Base-by-base conservation (phyloP, 1,284 basidiomycete species). In the Xerocomus minutiporus region DNA sequence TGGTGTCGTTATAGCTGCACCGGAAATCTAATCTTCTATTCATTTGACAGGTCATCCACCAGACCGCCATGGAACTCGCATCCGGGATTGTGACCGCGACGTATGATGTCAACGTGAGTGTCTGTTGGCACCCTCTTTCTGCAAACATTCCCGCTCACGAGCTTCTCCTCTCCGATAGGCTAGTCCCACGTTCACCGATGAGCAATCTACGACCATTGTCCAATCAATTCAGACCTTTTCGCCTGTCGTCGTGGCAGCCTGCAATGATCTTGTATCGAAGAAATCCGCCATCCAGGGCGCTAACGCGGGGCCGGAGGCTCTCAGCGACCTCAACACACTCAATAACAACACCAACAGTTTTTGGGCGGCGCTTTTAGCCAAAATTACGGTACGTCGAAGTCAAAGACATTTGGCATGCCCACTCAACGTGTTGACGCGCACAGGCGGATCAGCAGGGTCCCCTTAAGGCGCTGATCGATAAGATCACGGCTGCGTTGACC, bases 1-100 rank as follows among this genome's bases (percentile, higher is more conserved):
- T 17, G 28, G 8, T n/a, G 1, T 17, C n/a, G 11, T 17, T n/a
- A 23, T 23, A 23, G 20, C 17, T 39, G 17, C 11, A 9, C 17
- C 29, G 1, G n/a, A 31, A 44, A 12, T 44, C 28, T 26, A 8
- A 26, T n/a, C 23, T 12, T 5, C n/a, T 15, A 13, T 34, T 23
- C 12, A 13, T 28, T 2, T 20, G 20, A 42, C 17, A 60, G 59
- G 3, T 0, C 8, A 28, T 60, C 34, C 50, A 60, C 1, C 0
- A 0, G 0, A 8, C 0, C 2, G 46, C 26, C 3, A 0, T 0
- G 2, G 0, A 8, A 0, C 5, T 60, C 13, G 5, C 1, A 0
- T 1, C 0, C 1, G 0, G 0, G 2, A 5, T 49, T 25, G 0
- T 11, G 36, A 11, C 1, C 5, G 5, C 54, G 20, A 51, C 48